phyloP scores from a whole-genome alignment of 129 eudicot species.

The Chrysanthemum lavandulifolium region DNA sequence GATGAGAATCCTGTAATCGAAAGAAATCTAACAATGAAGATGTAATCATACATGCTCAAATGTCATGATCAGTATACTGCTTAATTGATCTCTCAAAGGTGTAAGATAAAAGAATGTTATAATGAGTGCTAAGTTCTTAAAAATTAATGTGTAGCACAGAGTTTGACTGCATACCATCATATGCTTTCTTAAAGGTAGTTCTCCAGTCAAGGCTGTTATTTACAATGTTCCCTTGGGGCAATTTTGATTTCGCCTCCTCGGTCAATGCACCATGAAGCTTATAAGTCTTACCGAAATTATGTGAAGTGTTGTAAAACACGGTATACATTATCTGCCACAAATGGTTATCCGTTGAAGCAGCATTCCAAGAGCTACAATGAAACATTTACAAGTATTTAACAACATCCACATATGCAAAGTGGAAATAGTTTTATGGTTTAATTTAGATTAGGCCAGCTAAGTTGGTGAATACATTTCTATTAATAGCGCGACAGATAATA shows the following conservation, averaged over 20 bases:
- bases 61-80: not conserved
- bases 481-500: too few relatives aligned
- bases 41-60: not conserved
- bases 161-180: conserved; percentile 42
- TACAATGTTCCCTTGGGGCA: conserved; percentile 12
- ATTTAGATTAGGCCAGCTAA: not conserved
- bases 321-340: conserved; percentile 53
- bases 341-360: conserved; percentile 51
- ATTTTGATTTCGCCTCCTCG: conserved; percentile 4
- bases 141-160: not conserved
- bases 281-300: conserved; percentile 9
- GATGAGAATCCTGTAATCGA: conserved; percentile 38
- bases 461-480: too few relatives aligned
- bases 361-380: conserved; percentile 68
- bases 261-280: conserved; percentile 16
- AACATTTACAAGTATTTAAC: conserved; percentile 2
- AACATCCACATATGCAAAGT: not conserved
- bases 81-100: not conserved
- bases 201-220: conserved; percentile 42
- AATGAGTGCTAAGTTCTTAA: not conserved
- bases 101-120: not conserved
- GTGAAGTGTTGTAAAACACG: conserved; percentile 33
- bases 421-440: not conserved
- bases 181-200: conserved; percentile 47
- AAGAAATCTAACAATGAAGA: not conserved